Conservation (phyloP, 352 stramenopile species). For the Saprolegnia parasitica region DNA sequence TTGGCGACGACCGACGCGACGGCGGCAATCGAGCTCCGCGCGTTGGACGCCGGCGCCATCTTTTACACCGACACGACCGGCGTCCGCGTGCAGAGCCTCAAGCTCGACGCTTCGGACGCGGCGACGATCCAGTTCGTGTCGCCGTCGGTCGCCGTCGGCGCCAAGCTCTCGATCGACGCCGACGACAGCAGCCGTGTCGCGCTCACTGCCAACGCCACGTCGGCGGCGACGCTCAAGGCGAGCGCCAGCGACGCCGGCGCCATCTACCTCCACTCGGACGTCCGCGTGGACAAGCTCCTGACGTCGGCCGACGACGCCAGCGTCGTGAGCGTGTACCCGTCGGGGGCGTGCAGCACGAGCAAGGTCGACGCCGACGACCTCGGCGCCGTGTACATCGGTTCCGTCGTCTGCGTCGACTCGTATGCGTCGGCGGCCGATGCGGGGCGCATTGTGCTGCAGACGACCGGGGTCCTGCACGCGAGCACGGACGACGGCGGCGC, state of each 20-base stretch:
- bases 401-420: conserved; percentile 6
- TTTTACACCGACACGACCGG: background rate
- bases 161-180: background rate
- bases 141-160: background rate
- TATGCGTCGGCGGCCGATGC: background rate
- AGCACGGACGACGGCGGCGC: background rate
- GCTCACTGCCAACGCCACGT: background rate
- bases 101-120: background rate
- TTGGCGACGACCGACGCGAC: background rate
- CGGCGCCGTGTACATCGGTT: conserved; percentile 13
- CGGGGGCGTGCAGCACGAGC: background rate
- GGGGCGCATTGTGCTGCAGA: background rate
- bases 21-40: background rate
- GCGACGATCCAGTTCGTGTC: background rate
- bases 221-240: conserved; percentile 3
- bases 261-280: conserved; percentile 8
- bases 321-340: conserved; percentile 6
- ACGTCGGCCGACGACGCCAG: background rate
- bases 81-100: background rate
- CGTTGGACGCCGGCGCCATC: background rate
- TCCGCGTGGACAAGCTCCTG: background rate
- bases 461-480: background rate
- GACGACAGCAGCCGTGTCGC: conserved; percentile 8
- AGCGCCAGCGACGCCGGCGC: background rate
- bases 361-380: background rate